Evolutionary conservation across 345 rosid genomes (phyloP).

Genomic region (Populus nigra): DNA sequence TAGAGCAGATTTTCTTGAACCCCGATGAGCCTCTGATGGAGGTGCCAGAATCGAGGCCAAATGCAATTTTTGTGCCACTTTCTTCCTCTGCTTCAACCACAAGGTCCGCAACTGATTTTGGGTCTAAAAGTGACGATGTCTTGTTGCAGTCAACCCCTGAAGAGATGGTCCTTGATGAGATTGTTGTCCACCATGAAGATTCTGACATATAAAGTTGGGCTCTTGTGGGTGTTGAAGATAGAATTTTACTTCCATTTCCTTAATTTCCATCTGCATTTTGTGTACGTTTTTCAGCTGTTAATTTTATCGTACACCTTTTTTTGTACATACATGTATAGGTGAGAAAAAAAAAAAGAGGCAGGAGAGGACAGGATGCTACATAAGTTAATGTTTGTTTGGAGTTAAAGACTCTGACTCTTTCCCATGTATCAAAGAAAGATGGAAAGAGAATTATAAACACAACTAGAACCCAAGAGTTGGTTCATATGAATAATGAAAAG

Average conservation of each 20-base stretch:
- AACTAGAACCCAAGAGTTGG: no score
- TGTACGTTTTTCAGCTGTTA: neutral
- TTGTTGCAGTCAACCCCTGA: neutral
- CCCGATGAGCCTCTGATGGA: slow-evolving; percentile 35
- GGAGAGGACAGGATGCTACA: no score
- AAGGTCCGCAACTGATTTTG: neutral
- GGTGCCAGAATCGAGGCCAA: slow-evolving; percentile 29
- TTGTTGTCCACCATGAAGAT: neutral
- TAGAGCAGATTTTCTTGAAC: slow-evolving; percentile 38
- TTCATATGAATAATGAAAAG: no score
- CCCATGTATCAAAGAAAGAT: no score
- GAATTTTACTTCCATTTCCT: neutral
- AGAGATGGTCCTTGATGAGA: slow-evolving; percentile 3
- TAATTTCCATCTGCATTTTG: neutral
- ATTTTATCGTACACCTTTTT: no score
- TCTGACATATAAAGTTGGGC: neutral
- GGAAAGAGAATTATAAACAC: no score
- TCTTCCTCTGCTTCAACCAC: slow-evolving; percentile 16
- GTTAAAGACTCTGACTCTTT: no score
- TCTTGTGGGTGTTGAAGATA: neutral
- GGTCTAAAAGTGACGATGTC: neutral
- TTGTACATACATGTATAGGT: no score
- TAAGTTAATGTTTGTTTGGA: no score
- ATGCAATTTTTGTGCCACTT: slow-evolving; percentile 16
- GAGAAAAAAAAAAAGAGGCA: no score